Base-by-base conservation (phyloP, 768 basidiomycete genomes). In the Suillus weaverae region DNA sequence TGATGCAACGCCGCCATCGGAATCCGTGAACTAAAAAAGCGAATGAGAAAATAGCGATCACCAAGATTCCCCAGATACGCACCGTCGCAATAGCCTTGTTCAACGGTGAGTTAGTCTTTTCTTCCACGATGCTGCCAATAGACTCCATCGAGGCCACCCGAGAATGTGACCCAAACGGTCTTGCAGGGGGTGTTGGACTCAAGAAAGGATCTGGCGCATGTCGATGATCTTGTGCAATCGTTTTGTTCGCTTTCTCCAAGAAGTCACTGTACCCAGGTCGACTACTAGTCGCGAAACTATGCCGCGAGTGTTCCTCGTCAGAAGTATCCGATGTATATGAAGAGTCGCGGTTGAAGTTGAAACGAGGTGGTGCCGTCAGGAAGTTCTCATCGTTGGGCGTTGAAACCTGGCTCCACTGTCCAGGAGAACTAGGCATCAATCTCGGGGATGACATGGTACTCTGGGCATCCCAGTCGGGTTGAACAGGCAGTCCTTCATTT, bases 31-130 rank as follows among this genome's bases (percentile, higher is more conserved):
- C 91, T 95, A 60, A 14, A 61, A 33, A 22, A 65, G 51, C 66
- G 62, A 59, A 63, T 32, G 46, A 57, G 64, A 56, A 43, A 22
- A 60, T 38, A 43, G 20, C 0, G 33, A 48, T 48, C 32, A 51
- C 33, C 38, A 44, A 38, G 54, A 16, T 5, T 7, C 11, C 9
- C 18, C 2, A 39, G 32, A 68, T 22, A 78, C 86, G 68, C 71
- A 94, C 92, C 65, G 94, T 90, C 61, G 90, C 90, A 70, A 94
- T 93, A 13, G 95, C 94, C 78, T 96, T 97, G 81, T 97, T 97
- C 65, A 97, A 80, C 13, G 95, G 95, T 30, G 95, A 95, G 67
- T 91, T 91, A 1, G 83, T 81, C 81, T 97, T 97, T 70, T 97
- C 95, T 67, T 95, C 94, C 36, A 94, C 90, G 61, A 97, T 94